Evolutionary conservation across 805 yeast genomes (phyloP), one percentile per base, ranked within the genome.

Genomic region (Hanseniaspora pseudoguilliermondii): DNA sequence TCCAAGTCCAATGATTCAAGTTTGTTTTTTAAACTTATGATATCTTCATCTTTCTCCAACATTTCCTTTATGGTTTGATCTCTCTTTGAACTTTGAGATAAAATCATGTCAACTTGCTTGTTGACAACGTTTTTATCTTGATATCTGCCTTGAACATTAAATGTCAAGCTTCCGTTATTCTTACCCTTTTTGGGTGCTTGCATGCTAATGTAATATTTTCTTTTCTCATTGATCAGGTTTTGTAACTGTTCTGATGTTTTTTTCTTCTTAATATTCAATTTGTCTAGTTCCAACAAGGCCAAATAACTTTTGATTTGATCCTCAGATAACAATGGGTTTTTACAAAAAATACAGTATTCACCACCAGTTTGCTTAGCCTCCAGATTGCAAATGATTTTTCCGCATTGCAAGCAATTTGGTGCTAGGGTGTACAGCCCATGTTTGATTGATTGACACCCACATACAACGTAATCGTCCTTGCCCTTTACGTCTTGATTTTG

Each of bases 361-460:
- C 55, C 55, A n/a, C 18, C 44, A 25, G 87, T 71, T 57, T 67
- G 64, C 13, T 68, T 57, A 0, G 97, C 97, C 65, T 93, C 97
- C 61, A 82, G 83, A 4, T 77, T 75, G 71, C 99, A 93, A 2
- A 93, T 86, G 43, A 93, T 86, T 67, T 89, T 86, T 11, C 99
- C 99, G 67, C 99, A 93, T 58, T 84, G 82, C 42, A 93, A 69
- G 63, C 99, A 93, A 66, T 93, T 93, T 0, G 98, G 97, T 2
- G 95, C 93, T 60, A 84, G 77, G 57, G 86, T 95, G 59, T 88
- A 84, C 34, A 93, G 70, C 3, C 96, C 95, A 65, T 93, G 98
- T 58, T 85, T 73, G 0, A 84, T 78, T 0, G 91, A 97, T 81
- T 83, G 86, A 64, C 97, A 90, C 59, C 83, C 79, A 65, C 97